Conservation (phyloP, 495 filamentous ascomycete species). For the Rusavskia elegans region DNA sequence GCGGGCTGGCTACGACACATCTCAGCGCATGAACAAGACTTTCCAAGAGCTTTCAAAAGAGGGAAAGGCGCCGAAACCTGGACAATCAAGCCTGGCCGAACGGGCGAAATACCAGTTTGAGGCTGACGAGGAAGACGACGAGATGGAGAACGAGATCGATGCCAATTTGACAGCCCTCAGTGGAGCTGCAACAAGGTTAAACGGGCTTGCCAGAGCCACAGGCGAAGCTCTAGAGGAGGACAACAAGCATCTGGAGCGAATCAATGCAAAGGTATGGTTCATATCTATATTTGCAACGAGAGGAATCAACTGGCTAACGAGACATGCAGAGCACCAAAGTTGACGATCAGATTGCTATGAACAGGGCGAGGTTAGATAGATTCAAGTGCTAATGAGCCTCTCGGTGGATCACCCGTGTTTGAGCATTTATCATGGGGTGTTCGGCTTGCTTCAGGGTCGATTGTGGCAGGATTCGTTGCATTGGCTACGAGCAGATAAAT, state of each 20-base stretch:
- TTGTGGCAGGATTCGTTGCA: no score
- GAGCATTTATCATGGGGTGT: background rate
- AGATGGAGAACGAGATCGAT: constrained; percentile 58
- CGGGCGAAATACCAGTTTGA: constrained; percentile 66
- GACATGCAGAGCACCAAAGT: constrained; percentile 43
- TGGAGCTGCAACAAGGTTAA: constrained; percentile 44
- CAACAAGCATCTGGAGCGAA: constrained; percentile 57
- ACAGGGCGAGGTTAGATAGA: constrained; percentile 46
- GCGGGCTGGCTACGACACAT: constrained; percentile 40
- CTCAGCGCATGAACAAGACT: constrained; percentile 42
- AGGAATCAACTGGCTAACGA: constrained; percentile 14
- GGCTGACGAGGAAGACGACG: constrained; percentile 60
- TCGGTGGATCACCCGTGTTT: background rate
- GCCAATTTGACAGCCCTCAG: constrained; percentile 44
- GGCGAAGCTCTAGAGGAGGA: constrained; percentile 59
- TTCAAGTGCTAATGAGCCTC: constrained; percentile 25
- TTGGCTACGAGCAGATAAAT: no score
- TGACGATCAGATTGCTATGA: constrained; percentile 56
- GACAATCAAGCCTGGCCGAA: constrained; percentile 44
- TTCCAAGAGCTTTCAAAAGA: constrained; percentile 36
- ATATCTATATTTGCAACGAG: background rate
- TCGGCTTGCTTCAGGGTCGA: background rate
- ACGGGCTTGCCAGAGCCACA: constrained; percentile 50
- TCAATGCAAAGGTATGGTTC: constrained; percentile 47
- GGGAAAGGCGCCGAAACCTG: constrained; percentile 19